These are phyloP conservation scores for Gyromitra esculenta DNA, from an alignment of 2,329 filamentous ascomycete genomes.

Conservation along the genomic window DNA sequence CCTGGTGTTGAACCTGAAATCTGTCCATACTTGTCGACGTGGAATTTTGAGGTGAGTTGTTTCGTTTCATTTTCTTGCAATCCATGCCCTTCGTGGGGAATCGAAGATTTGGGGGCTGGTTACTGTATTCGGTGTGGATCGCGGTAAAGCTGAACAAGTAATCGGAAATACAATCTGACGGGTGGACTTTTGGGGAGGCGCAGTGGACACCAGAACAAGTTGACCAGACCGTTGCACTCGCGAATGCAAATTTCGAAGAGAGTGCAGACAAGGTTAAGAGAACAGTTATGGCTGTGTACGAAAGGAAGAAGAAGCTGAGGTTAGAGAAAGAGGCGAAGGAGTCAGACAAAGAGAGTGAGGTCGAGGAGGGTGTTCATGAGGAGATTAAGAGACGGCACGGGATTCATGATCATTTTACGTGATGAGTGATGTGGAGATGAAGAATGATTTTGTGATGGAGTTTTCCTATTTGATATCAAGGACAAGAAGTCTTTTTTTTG, in stretches of 20 bases:
- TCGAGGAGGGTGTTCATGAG: slow-evolving; percentile 65
- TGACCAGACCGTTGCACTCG: slow-evolving; percentile 82
- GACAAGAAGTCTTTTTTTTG: slow-evolving; percentile 9
- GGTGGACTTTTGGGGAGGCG: slow-evolving; percentile 3
- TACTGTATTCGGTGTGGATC: slow-evolving; percentile 15
- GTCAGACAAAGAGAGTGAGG: slow-evolving; percentile 62
- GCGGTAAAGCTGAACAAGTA: slow-evolving; percentile 24
- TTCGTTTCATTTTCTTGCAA: slow-evolving; percentile 7
- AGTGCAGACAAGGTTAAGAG: slow-evolving; percentile 79
- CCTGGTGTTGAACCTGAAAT: slow-evolving; percentile 82
- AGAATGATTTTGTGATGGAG: slow-evolving; percentile 6
- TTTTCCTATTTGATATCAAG: slow-evolving; percentile 32
- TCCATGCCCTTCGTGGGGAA: slow-evolving; percentile 4
- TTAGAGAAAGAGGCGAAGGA: slow-evolving; percentile 65
- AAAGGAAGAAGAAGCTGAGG: slow-evolving; percentile 80
- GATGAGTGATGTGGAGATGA: slow-evolving; percentile 24
- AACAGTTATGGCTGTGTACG: slow-evolving; percentile 87
- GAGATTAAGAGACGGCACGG: slow-evolving; percentile 62
- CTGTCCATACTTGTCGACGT: slow-evolving; percentile 89
- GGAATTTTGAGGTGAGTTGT: slow-evolving; percentile 76
- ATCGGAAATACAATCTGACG: slow-evolving; percentile 23
- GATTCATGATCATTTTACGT: slow-evolving; percentile 50
- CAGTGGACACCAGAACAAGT: slow-evolving; percentile 90
- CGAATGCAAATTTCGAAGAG: slow-evolving; percentile 85
- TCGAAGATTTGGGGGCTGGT: slow-evolving; percentile 10